Evolutionary conservation across 148 eudicot genomes (phyloP).

Genomic region (Amaranthus hypochondriacus): DNA sequence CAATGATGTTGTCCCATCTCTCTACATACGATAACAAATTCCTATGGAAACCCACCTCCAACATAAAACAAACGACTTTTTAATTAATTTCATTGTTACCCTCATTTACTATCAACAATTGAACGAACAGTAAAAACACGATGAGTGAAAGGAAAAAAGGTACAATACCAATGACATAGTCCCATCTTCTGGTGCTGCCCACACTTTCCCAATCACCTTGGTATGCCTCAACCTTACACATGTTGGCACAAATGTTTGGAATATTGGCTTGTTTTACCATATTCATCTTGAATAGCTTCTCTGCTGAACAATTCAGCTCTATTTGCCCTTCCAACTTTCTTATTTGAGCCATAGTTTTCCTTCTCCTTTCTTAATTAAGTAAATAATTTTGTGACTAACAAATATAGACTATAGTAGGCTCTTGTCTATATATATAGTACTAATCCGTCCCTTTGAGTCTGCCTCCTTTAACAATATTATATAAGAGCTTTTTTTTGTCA

Average conservation of each 20-base stretch:
- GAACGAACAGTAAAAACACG: no score
- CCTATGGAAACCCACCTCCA: no score
- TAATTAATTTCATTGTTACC: no score
- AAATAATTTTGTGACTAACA: neutral
- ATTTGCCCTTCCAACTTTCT: constrained; percentile 9
- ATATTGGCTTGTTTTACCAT: neutral
- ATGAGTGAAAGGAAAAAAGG: neutral
- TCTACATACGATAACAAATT: no score
- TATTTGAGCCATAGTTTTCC: constrained; percentile 4
- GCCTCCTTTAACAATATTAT: no score
- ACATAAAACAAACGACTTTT: no score
- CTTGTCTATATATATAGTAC: no score
- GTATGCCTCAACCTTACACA: neutral
- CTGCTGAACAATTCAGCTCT: constrained; percentile 8
- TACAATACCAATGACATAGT: neutral
- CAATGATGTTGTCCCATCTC: no score
- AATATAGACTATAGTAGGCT: no score
- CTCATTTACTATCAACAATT: no score
- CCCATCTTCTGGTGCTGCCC: constrained; percentile 6
- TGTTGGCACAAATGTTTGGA: neutral
- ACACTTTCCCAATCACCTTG: neutral
- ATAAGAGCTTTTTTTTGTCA: no score
- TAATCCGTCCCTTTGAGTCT: no score
- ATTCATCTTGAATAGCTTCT: neutral
- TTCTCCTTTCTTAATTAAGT: neutral